These are phyloP conservation scores for Limnanthes douglasii DNA, from an alignment of 345 rosid species.

Conservation along the genomic window DNA sequence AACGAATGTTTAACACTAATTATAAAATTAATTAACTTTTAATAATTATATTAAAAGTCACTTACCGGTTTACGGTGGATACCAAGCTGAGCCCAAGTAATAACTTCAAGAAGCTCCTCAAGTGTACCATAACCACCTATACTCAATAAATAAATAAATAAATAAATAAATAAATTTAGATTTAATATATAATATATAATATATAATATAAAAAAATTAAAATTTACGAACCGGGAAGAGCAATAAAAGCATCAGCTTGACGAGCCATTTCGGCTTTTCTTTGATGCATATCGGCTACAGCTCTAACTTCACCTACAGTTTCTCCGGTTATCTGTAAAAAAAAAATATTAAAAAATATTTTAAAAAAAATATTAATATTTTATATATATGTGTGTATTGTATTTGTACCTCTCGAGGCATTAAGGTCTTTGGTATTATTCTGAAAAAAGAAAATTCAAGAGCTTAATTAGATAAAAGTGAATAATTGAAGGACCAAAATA, in stretches of 20 bases:
- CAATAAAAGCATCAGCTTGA: slow-evolving; percentile 90
- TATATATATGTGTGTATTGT: slow-evolving; percentile 4
- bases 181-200: not conserved
- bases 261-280: slow-evolving; percentile 96
- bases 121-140: slow-evolving; percentile 96
- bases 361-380: slow-evolving; percentile 1
- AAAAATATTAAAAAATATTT: slow-evolving; percentile 6
- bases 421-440: slow-evolving; percentile 71
- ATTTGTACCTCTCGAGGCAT: slow-evolving; percentile 78
- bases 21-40: too few species aligned
- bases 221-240: slow-evolving; percentile 60
- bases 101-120: slow-evolving; percentile 88
- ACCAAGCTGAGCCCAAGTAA: slow-evolving; percentile 97
- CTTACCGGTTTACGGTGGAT: slow-evolving; percentile 91
- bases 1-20: too few species aligned
- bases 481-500: not conserved
- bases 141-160: too few species aligned
- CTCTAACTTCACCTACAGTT: slow-evolving; percentile 75
- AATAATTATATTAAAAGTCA: too few species aligned
- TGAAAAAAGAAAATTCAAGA: slow-evolving; percentile 21
- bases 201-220: not conserved
- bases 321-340: slow-evolving; percentile 57
- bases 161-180: too few species aligned
- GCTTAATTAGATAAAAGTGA: not conserved
- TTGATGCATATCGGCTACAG: slow-evolving; percentile 91